Evolutionary conservation across 78 protist genomes (phyloP), one percentile per base, ranked within the genome.

Genomic region (Dictyostelium citrinum): DNA sequence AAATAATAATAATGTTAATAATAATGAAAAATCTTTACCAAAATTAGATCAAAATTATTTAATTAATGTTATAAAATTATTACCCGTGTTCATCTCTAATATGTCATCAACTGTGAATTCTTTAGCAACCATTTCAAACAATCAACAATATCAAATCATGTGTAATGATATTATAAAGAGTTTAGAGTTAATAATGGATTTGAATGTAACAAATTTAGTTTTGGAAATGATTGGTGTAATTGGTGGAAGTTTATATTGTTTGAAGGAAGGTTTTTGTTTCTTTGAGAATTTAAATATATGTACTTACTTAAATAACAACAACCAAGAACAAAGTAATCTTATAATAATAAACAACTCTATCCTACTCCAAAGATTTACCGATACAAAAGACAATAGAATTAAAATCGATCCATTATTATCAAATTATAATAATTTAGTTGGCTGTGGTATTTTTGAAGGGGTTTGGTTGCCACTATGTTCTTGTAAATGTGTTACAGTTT

Each of bases 231-330:
- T 81, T 35, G 70, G 70, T 24, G 22, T 81, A 17, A 81, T 81
- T 58, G 84, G 84, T 35, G 84, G 84, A 9, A 58, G 84, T 60
- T 60, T 81, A n/a, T 31, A 35, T 58, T 81, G 84, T 33, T 58
- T 81, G 24, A 81, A 81, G 33, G 83, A 49, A 12, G 61, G 83
- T 49, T 78, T 7, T 49, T 78, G 61, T 49, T 37, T 37, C 20
- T 31, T 29, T 29, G 49, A 78, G 51, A 37, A 49, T 24, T 17
- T 78, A 49, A 49, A 78, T 41, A 46, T 20, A n/a, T 27, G 8
- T 29, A 31, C 68, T 1, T 27, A 78, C 14, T 6, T 27, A 14
- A 29, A 29, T 16, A n/a, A 37, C 1, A 78, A 49, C 20, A 46
- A 14, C 11, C 43, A 39, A 39, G 43, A 16, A 11, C 27, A 78